Percentiles rank a stretch among this genome's conserved stretches.
phyloP scores from a whole-genome alignment of 2,329 filamentous ascomycete species.

The Neonectria coccinea region DNA sequence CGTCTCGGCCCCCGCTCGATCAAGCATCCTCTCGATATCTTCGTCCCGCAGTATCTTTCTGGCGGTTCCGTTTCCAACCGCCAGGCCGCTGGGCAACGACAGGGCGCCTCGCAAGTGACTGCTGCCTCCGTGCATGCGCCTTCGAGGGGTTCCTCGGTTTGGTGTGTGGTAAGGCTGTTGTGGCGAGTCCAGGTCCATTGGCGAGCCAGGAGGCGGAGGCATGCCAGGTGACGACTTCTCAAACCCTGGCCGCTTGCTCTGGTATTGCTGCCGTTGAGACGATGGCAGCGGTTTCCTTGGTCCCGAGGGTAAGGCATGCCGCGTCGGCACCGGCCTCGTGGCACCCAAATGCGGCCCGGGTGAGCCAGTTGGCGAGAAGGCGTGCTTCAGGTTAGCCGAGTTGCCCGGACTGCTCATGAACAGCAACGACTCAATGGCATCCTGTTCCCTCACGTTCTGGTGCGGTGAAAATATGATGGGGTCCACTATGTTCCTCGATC shows the following conservation, averaged over 20 bases:
- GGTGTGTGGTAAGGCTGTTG: conserved; percentile 46
- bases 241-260: conserved; percentile 60
- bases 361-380: conserved; percentile 60
- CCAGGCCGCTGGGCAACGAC: conserved; percentile 63
- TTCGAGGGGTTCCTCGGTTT: conserved; percentile 55
- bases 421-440: conserved; percentile 82
- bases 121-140: conserved; percentile 56
- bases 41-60: conserved; percentile 61
- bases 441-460: conserved; percentile 78
- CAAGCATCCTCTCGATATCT: conserved; percentile 70
- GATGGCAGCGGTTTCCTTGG: conserved; percentile 65
- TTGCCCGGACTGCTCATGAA: conserved; percentile 86
- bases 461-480: conserved; percentile 73
- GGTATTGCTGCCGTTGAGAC: conserved; percentile 57
- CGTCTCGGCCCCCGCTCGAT: conserved; percentile 61
- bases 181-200: conserved; percentile 61
- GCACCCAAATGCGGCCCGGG: conserved; percentile 45
- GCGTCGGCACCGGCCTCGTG: conserved; percentile 33
- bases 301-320: conserved; percentile 59
- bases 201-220: conserved; percentile 51
- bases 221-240: conserved; percentile 60
- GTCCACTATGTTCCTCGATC: conserved; percentile 54
- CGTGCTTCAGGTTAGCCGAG: conserved; percentile 70
- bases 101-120: conserved; percentile 55
- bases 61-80: conserved; percentile 52